Percentiles rank a stretch among this genome's conserved stretches.
Evolutionary conservation across 495 filamentous ascomycete species (phyloP).

Genomic region (Barbatosphaeria neglecta): DNA sequence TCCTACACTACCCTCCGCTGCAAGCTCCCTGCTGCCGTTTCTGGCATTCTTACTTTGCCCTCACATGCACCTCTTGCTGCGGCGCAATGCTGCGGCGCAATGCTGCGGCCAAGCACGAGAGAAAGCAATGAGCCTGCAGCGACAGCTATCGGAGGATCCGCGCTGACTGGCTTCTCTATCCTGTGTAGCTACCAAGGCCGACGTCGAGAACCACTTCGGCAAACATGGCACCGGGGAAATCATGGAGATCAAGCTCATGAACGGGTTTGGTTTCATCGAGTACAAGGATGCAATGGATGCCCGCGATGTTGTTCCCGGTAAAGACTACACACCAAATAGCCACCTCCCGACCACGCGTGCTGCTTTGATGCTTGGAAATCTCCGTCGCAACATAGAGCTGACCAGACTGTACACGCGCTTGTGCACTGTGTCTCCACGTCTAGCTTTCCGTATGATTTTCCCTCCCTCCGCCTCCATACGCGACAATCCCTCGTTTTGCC

Average conservation of each 20-base stretch:
- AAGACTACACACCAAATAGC: constrained; percentile 11
- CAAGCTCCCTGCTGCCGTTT: constrained; percentile 4
- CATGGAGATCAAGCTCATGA: constrained; percentile 98
- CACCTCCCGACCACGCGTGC: too few species aligned
- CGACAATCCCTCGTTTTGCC: constrained; percentile 4
- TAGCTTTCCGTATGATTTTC: constrained; percentile 16
- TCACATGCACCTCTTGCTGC: too few species aligned
- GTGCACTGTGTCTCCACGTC: constrained; percentile 5
- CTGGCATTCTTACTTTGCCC: constrained; percentile 7
- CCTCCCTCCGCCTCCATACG: background rate
- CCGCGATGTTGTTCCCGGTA: constrained; percentile 93
- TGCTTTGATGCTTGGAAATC: too few species aligned
- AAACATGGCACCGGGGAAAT: constrained; percentile 94
- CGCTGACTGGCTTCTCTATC: constrained; percentile 16
- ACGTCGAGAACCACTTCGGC: constrained; percentile 92
- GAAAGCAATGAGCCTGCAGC: too few species aligned
- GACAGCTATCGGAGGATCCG: too few species aligned
- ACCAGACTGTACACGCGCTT: background rate
- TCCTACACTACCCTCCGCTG: too few species aligned
- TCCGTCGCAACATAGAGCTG: background rate
- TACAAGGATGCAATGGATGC: constrained; percentile 97
- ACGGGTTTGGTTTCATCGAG: constrained; percentile 98
- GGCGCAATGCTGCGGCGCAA: too few species aligned
- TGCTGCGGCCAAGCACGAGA: too few species aligned
- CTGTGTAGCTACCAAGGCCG: constrained; percentile 80